Evolutionary conservation across 2,329 filamentous ascomycete species (phyloP).

Genomic region (Phyllosticta citriasiana): DNA sequence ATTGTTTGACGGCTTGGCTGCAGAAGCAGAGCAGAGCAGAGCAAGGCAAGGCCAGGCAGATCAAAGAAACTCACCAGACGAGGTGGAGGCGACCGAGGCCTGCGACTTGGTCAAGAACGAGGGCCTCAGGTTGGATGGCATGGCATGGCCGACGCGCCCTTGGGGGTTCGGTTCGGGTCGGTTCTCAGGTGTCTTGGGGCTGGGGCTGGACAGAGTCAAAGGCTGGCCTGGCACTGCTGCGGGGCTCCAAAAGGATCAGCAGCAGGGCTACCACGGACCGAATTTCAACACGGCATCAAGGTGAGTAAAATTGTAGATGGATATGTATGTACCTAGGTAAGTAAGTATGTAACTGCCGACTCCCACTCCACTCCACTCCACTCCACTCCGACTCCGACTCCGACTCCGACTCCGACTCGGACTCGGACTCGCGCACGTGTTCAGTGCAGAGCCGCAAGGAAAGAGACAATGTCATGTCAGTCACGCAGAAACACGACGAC

Average conservation of each 20-base stretch:
- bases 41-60: too few species aligned
- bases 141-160: conserved; percentile 22
- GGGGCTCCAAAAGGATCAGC: conserved; percentile 10
- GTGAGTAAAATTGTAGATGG: too few species aligned
- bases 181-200: background rate
- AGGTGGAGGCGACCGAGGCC: conserved; percentile 25
- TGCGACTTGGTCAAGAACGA: conserved; percentile 29
- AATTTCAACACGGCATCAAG: background rate
- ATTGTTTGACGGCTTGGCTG: background rate
- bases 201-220: background rate
- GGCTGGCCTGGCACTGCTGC: background rate
- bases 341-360: too few species aligned
- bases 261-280: background rate
- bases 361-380: too few species aligned
- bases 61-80: conserved; percentile 5
- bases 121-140: conserved; percentile 23
- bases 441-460: too few species aligned
- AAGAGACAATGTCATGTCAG: background rate
- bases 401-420: too few species aligned
- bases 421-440: too few species aligned
- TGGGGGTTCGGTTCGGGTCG: too few species aligned
- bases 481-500: background rate
- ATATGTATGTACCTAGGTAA: too few species aligned
- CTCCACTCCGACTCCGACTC: too few species aligned
- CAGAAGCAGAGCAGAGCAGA: background rate